These are phyloP conservation scores for Zygoascus ofunaensis DNA, from an alignment of 805 yeast genomes.

Conservation along the genomic window DNA sequence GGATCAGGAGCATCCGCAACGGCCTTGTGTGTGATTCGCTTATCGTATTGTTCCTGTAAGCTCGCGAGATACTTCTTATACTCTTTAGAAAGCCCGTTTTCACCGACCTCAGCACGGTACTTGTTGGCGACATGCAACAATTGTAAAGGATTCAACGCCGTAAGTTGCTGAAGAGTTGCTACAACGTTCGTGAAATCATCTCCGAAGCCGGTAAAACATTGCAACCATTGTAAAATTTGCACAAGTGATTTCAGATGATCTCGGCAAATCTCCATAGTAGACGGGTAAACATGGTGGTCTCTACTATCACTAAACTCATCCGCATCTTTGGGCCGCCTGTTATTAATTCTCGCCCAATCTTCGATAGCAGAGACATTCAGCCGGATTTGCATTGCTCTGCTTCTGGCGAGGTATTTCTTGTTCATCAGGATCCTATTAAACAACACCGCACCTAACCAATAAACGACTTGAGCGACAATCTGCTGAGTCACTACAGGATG, in stretches of 20 bases:
- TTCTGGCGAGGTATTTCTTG: constrained; percentile 64
- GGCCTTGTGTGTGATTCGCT: constrained; percentile 16
- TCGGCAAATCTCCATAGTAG: constrained; percentile 57
- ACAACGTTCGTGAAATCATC: constrained; percentile 36
- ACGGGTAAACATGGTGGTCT: constrained; percentile 35
- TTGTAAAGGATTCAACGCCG: constrained; percentile 61
- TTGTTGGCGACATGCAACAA: constrained; percentile 59
- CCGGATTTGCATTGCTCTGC: constrained; percentile 82
- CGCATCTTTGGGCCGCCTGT: constrained; percentile 37
- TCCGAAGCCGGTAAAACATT: constrained; percentile 64
- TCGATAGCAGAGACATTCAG: constrained; percentile 78
- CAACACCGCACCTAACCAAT: constrained; percentile 62
- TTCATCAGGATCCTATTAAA: constrained; percentile 66
- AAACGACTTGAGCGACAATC: constrained; percentile 65
- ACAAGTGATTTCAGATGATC: constrained; percentile 61
- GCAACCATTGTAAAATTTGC: constrained; percentile 84
- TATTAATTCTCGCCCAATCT: constrained; percentile 82
- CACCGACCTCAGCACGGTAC: constrained; percentile 80
- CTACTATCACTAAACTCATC: constrained; percentile 23
- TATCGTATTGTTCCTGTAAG: constrained; percentile 25
- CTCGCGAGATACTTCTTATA: constrained; percentile 37
- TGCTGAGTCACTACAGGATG: constrained; percentile 73
- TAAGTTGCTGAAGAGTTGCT: constrained; percentile 45
- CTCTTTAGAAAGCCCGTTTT: constrained; percentile 51
- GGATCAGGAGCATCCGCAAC: constrained; percentile 10